A percentile compares a stretch with the other conserved stretches of the same genome.
These are phyloP conservation scores for Ustilago xerochloae DNA, from an alignment of 1,284 basidiomycete species.

Conservation along the genomic window DNA sequence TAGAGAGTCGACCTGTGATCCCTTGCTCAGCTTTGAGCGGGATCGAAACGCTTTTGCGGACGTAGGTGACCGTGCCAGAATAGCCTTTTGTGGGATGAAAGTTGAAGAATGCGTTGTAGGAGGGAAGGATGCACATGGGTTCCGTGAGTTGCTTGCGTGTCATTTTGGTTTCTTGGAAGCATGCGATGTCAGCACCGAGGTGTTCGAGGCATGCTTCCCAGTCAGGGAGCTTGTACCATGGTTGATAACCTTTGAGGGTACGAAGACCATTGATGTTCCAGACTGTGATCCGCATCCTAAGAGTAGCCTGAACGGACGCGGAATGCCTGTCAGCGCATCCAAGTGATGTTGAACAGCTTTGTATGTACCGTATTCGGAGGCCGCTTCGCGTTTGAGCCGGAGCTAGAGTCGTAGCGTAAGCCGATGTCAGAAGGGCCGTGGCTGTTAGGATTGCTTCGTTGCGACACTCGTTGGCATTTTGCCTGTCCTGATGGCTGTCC, in stretches of 20 bases:
- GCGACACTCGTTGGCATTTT: too few species aligned
- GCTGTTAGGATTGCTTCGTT: too few species aligned
- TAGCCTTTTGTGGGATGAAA: constrained; percentile 65
- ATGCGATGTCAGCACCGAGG: constrained; percentile 62
- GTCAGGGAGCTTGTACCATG: constrained; percentile 59
- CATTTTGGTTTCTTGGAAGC: constrained; percentile 66
- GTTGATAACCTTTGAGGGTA: constrained; percentile 64
- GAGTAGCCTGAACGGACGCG: neutral
- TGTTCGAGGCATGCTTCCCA: constrained; percentile 63
- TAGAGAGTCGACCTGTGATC: constrained; percentile 52
- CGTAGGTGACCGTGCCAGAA: constrained; percentile 60
- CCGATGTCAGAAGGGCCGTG: too few species aligned
- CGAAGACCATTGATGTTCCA: constrained; percentile 67
- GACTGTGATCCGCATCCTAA: constrained; percentile 54
- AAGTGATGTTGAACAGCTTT: too few species aligned
- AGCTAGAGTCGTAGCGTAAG: too few species aligned
- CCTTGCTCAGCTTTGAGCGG: constrained; percentile 59
- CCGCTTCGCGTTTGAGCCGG: too few species aligned
- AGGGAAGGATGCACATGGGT: constrained; percentile 58
- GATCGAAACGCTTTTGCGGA: constrained; percentile 53
- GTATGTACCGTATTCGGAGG: too few species aligned
- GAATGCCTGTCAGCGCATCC: neutral
- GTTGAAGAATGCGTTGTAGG: constrained; percentile 63
- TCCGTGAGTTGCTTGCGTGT: constrained; percentile 63
- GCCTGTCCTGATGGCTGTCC: too few species aligned